Percentiles rank a stretch among this genome's conserved stretches.
Conservation (phyloP, 2,329 filamentous ascomycete genomes). For the Arachnomyces sp. region DNA sequence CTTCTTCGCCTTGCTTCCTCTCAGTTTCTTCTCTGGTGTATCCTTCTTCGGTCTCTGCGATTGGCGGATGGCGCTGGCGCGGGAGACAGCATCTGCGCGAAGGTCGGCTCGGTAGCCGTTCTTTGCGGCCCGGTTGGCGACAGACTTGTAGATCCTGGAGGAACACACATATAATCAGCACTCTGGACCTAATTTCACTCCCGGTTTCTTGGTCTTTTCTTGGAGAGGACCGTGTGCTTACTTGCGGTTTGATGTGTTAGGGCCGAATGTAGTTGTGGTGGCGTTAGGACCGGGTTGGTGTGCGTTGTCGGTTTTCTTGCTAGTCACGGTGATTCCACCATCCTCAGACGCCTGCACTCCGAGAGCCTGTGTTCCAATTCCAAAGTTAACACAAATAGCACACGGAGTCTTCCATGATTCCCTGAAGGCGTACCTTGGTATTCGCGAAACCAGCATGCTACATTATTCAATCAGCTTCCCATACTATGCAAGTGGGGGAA, state of each 20-base stretch:
- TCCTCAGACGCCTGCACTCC: conserved; percentile 69
- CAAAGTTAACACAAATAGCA: not conserved
- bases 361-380: conserved; percentile 56
- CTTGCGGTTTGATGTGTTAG: conserved; percentile 72
- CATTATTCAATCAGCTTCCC: conserved; percentile 17
- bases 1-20: conserved; percentile 72
- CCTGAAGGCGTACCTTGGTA: conserved; percentile 62
- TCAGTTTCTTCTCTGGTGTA: conserved; percentile 62
- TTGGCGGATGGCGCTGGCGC: conserved; percentile 75
- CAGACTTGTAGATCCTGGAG: conserved; percentile 73
- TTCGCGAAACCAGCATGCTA: conserved; percentile 91
- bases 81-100: conserved; percentile 70
- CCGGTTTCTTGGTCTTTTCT: conserved; percentile 1
- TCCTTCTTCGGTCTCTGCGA: conserved; percentile 75
- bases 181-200: not conserved
- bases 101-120: conserved; percentile 76
- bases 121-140: conserved; percentile 78
- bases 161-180: not conserved
- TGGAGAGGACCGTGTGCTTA: conserved; percentile 38
- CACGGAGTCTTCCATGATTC: not conserved
- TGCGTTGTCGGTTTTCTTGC: conserved; percentile 69
- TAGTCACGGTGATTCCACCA: conserved; percentile 70
- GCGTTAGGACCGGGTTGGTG: conserved; percentile 65
- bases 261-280: conserved; percentile 61
- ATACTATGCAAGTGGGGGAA: conserved; percentile 14